Conservation (phyloP, 2,329 filamentous ascomycete genomes). For the Scytalidium lignicola region DNA sequence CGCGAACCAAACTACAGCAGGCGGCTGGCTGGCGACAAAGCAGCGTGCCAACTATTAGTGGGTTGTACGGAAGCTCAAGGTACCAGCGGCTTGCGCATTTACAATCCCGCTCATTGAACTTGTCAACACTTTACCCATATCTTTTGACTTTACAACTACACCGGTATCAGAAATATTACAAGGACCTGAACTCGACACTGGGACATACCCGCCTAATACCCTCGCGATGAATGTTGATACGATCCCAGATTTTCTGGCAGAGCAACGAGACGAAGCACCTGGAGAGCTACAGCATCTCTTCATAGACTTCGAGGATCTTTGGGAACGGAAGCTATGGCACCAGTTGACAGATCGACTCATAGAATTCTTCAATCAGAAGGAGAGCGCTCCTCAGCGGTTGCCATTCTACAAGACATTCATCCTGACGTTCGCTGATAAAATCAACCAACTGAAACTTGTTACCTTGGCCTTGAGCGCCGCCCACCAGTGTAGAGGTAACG, state of each 20-base stretch:
- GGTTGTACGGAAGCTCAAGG: constrained; percentile 11
- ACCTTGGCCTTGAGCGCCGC: constrained; percentile 83
- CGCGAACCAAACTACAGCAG: no score
- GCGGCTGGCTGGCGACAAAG: no score
- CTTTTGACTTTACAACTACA: background rate
- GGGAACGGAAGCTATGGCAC: constrained; percentile 99
- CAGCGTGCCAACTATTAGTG: no score
- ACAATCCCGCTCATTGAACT: background rate
- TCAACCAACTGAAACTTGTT: constrained; percentile 97
- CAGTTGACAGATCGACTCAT: constrained; percentile 88
- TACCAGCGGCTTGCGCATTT: constrained; percentile 10
- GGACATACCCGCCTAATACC: background rate
- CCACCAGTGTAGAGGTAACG: constrained; percentile 70
- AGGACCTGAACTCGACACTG: background rate
- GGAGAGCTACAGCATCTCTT: constrained; percentile 84
- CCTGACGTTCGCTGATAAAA: constrained; percentile 93
- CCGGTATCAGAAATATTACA: background rate
- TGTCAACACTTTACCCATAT: background rate
- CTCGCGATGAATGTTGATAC: constrained; percentile 74
- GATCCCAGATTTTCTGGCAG: constrained; percentile 86
- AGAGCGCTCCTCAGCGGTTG: constrained; percentile 80
- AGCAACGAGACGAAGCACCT: constrained; percentile 82
- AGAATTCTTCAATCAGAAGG: constrained; percentile 78
- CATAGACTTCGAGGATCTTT: constrained; percentile 89
- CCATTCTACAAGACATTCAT: constrained; percentile 92